Base-by-base conservation (phyloP, 176 grass and related monocot genomes). In the Pontederia paniculata region DNA sequence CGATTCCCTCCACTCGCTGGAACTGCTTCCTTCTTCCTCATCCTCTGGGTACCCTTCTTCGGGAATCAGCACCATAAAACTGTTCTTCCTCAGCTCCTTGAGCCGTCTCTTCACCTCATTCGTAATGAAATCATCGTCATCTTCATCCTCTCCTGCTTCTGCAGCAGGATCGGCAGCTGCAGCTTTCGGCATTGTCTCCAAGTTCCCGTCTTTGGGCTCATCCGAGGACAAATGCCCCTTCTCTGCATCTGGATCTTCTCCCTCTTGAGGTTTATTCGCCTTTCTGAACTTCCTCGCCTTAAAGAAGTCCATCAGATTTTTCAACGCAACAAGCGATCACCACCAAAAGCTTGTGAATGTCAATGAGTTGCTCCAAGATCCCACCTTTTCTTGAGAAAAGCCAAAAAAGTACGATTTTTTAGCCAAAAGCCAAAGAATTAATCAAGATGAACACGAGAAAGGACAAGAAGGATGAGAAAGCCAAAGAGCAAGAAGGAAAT, bases 51-150 rank as follows among this genome's bases (percentile, higher is more conserved):
- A 78, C 6, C 71, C 70, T 23, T 89, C 86, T 73, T 89, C 86
- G 0, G 93, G 93, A 28, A 98, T 98, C 17, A 88, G 72, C 49
- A 98, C 93, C 93, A 98, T 88, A 83, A 98, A 91, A 37, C 72
- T 88, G 77, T 84, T 88, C 80, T 88, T 91, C 65, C 72, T 81
- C 21, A 84, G 44, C 75, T 98, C 86, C 78, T 91, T 91, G 68
- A 98, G 85, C 80, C 93, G 73, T 41, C 93, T 70, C 72, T 98
- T 88, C 57, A 98, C 86, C 54, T 98, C 93, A 17, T 88, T 98
- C 0, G 75, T 82, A 69, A 84, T 84, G 77, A 87, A 87, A 74
- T 89, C 82, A 0, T 91, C 86, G 1, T 97, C 91, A 0, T 97
- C 91, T 0, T 96, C 81, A 0, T 72, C 73, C 0, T 59, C 77